Conservation (phyloP, 768 basidiomycete species). For the Baorangia bicolor region DNA sequence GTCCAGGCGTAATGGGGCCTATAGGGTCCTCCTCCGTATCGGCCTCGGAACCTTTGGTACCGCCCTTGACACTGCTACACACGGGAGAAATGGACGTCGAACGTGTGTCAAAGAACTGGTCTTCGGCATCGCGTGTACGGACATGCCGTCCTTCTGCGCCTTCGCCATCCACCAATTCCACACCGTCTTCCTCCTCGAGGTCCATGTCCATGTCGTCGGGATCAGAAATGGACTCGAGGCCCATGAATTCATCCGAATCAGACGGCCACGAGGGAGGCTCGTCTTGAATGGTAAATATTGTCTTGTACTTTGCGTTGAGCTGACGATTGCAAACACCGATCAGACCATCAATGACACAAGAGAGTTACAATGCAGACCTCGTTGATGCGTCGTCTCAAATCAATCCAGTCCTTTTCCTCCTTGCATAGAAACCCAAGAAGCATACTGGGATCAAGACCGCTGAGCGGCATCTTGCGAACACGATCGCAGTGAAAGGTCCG, state of each 20-base stretch:
- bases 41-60: conserved; percentile 50
- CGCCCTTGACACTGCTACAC: conserved; percentile 33
- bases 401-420: conserved; percentile 82
- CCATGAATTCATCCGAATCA: conserved; percentile 71
- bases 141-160: conserved; percentile 32
- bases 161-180: conserved; percentile 28
- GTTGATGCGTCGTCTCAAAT: conserved; percentile 68
- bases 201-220: conserved; percentile 68
- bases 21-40: conserved; percentile 74
- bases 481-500: conserved; percentile 96
- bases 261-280: conserved; percentile 83
- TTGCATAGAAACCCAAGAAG: conserved; percentile 87
- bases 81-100: conserved; percentile 46
- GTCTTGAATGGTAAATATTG: conserved; percentile 85
- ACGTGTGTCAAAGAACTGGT: conserved; percentile 56
- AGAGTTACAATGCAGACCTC: conserved; percentile 52
- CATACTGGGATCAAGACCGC: conserved; percentile 95
- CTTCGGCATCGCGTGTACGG: conserved; percentile 33
- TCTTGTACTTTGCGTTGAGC: conserved; percentile 50
- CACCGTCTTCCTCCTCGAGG: conserved; percentile 47
- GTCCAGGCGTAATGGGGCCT: too few species aligned
- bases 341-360: background rate
- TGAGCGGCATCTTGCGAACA: conserved; percentile 91
- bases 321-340: conserved; percentile 5
- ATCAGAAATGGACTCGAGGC: conserved; percentile 81